A percentile compares a stretch with the other conserved stretches of the same genome.
These are phyloP conservation scores for Euphrasia arctica DNA, from an alignment of 305 asterid species.

Conservation along the genomic window DNA sequence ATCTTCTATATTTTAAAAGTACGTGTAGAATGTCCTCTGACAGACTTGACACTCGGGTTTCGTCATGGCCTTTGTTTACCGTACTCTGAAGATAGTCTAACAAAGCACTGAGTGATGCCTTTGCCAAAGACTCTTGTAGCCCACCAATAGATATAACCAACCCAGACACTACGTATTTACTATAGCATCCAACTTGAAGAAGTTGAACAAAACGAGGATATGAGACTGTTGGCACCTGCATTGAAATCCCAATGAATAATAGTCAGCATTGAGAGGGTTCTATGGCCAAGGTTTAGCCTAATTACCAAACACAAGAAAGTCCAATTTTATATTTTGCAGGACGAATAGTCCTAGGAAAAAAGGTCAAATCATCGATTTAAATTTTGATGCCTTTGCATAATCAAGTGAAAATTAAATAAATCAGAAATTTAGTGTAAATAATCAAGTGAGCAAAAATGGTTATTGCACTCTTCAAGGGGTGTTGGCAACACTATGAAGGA, in stretches of 20 bases:
- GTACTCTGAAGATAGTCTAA: slow-evolving; percentile 57
- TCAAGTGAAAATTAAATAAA: too few species aligned
- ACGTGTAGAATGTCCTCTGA: slow-evolving; percentile 86
- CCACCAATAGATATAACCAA: slow-evolving; percentile 91
- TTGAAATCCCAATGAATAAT: slow-evolving; percentile 24
- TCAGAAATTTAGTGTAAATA: too few species aligned
- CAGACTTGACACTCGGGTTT: slow-evolving; percentile 46
- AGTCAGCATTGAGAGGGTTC: slow-evolving; percentile 19
- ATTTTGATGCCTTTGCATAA: too few species aligned
- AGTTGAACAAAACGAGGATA: slow-evolving; percentile 79
- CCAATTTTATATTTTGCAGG: too few species aligned
- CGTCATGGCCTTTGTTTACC: slow-evolving; percentile 42
- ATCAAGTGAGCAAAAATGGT: too few species aligned
- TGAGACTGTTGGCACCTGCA: slow-evolving; percentile 80
- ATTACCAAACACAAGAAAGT: neutral
- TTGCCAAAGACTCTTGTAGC: slow-evolving; percentile 81
- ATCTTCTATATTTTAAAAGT: slow-evolving; percentile 62
- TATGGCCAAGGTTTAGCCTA: slow-evolving; percentile 3
- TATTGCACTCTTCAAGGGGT: too few species aligned
- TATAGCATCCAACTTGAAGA: slow-evolving; percentile 63
- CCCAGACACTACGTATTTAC: slow-evolving; percentile 76
- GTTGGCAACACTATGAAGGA: neutral
- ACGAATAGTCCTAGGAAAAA: too few species aligned
- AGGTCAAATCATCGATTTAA: too few species aligned
- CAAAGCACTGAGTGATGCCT: slow-evolving; percentile 76